Evolutionary conservation across 2,329 filamentous ascomycete genomes (phyloP), one percentile per base, ranked within the genome.

Genomic region (Zalaria obscura): DNA sequence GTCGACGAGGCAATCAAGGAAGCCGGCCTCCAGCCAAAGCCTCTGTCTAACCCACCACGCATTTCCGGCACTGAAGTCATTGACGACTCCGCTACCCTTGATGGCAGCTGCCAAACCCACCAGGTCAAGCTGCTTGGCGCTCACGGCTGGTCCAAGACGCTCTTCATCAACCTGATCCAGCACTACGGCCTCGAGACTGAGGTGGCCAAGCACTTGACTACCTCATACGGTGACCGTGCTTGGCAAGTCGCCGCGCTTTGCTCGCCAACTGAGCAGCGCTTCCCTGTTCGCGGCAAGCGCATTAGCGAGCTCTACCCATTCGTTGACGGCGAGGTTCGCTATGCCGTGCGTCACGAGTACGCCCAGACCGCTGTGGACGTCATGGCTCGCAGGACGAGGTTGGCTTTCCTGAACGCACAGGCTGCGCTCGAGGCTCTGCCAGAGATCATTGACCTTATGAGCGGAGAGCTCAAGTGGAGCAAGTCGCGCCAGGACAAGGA

Each of bases 91-190:
- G 79, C 82, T 43, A 72, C 63, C 36, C 69, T 84, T 27, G 78
- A 83, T 54, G 85, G 86, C 35, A 71, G 68, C 36, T 93, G 86
- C 65, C 83, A 89, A 58, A 93, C 86, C 2, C 84, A 91, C 60
- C 76, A 80, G 52, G 80, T 93, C 40, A 79, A 83, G 41, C 69
- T 93, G 29, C 70, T 91, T 45, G 86, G 86, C 51, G 83, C 86
- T 7, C 86, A 93, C 58, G 85, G 86, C 41, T 93, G 80, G 67
- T 87, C 80, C 61, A 87, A 87, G 63, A 85, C 87, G 2, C 76
- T 95, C 25, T 94, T 94, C 67, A 94, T 95, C 69, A 88, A 89
- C 62, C 69, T 95, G 31, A 91, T 94, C 56, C 87, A 95, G 62
- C 84, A 93, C 65, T 94, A 85, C 57, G 86, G 86, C 48, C 66